Base-by-base conservation (phyloP, 805 yeast genomes). In the Wickerhamomyces rabaulensis region DNA sequence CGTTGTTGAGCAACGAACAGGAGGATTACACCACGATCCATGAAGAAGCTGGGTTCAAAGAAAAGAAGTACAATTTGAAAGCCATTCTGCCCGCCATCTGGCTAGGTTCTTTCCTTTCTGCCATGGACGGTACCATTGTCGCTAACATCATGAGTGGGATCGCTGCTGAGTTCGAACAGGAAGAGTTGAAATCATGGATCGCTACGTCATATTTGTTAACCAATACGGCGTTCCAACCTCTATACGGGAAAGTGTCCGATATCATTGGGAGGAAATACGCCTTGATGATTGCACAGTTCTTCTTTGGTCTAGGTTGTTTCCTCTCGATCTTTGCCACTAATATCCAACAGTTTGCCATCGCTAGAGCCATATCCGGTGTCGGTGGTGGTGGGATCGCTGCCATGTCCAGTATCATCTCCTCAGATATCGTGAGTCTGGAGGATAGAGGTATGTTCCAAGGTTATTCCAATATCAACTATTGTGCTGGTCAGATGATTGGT, bases 161-260 rank as follows among this genome's bases (percentile, higher is more conserved):
- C 37, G 84, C 84, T 15, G 73, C 80, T 7, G 78, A 78, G 17
- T 69, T 81, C 56, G 60, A 77, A 37, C 77, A 74, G 37, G 67
- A 79, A 38, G 67, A 71, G 13, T 56, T 70, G 27, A 62, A 77
- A 13, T 64, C 79, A 3, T 84, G 90, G 89, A 82, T 84, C 4
- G 88, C 88, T 3, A 79, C 88, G 0, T 75, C 85, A 0, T 79
- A 82, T 43, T 64, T 85, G 33, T 65, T 85, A 22, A 80, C 89
- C 2, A 81, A 80, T 52, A 75, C 86, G 3, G 84, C 85, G 2
- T 80, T 82, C 60, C 89, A 83, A 64, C 89, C 88, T 2, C 60
- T 84, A 25, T 81, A 78, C 47, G 91, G 91, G 5, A 76, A 82
- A 46, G 64, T 82, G 35, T 75, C 84, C 40, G 91, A 85, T 53